Conservation (phyloP, 2,329 filamentous ascomycete genomes). For the Penicillium sp. region DNA sequence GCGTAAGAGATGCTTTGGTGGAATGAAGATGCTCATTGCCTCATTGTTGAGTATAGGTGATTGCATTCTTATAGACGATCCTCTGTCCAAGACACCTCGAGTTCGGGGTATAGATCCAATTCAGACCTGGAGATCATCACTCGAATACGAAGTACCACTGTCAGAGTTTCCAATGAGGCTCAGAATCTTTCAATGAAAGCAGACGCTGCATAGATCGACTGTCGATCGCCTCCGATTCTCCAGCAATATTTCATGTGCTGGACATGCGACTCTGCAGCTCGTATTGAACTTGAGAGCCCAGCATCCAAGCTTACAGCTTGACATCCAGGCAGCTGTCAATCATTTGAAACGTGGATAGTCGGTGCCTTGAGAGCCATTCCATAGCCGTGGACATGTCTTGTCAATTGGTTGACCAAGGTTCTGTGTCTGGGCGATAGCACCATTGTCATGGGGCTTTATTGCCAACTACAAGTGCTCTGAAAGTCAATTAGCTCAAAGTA, state of each 20-base stretch:
- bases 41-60: background rate
- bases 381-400: no score
- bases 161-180: background rate
- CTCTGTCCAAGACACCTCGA: background rate
- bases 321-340: background rate
- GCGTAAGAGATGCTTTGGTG: background rate
- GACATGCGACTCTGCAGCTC: background rate
- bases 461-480: no score
- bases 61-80: background rate
- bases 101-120: background rate
- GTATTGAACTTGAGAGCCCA: background rate
- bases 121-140: background rate
- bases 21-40: background rate
- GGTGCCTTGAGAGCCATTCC: no score
- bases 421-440: no score
- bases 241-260: background rate
- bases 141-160: background rate
- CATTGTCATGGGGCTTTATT: no score
- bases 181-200: background rate
- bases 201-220: background rate
- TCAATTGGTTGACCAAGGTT: no score
- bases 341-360: background rate
- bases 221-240: background rate
- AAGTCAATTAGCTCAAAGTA: no score
- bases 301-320: background rate